Evolutionary conservation across 2,329 filamentous ascomycete species (phyloP), one percentile per base, ranked within the genome.

Genomic region (Hypoxylon sp.): DNA sequence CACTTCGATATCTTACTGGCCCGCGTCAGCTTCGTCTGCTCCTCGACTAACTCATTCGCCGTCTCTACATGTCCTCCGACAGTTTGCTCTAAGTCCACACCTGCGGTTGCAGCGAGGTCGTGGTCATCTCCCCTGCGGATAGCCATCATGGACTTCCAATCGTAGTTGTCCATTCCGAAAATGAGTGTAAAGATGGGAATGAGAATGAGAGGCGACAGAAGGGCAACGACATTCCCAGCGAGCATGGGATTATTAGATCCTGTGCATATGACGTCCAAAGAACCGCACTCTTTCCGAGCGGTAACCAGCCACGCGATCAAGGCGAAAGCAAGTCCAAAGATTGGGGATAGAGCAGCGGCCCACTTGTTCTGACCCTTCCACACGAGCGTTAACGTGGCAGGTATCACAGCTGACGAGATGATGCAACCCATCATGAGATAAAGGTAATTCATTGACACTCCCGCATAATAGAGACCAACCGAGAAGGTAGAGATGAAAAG

Each of bases 401-500:
- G 94, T 11, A 97, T 86, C 2, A 97, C 93, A 2, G 93, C 94
- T 0, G 92, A 89, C 0, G 91, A 93, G 76, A 97, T 96, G 75
- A 97, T 93, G 55, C 94, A 92, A 6, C 94, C 94, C 94, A 97
- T 97, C 76, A 97, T 88, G 1, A 97, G 83, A 76, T 97, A 97
- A 2, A 97, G 84, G 75, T 94, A 97, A 10, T 93, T 94, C 92
- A 97, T 96, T 10, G 88, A 91, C 67, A 97, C 92, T 19, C 91
- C 90, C 1, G 88, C 89, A 69, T 92, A 91, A 78, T 83, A 88
- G 0, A 96, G 86, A 0, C 92, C 93, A 0, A 93, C 92, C 0
- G 90, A 90, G 79, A 97, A 93, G 1, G 84, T 87, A 13, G 93
- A 92, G 83, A 97, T 95, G 73, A 92, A 85, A 19, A 94, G 72